Conservation (phyloP, 2,329 filamentous ascomycete species). For the Botrytis fragariae region DNA sequence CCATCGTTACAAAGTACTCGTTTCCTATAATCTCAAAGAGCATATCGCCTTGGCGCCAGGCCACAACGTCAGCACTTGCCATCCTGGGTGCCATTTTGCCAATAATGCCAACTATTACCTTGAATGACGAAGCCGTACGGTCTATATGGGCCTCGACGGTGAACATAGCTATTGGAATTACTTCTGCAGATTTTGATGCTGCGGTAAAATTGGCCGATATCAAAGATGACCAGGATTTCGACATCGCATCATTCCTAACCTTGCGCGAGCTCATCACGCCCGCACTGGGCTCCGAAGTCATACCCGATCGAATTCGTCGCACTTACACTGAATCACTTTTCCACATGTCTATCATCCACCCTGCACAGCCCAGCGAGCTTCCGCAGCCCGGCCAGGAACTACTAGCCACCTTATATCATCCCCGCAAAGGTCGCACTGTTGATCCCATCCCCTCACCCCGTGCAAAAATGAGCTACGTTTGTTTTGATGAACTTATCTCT, state of each 20-base stretch:
- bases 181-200: conserved; percentile 58
- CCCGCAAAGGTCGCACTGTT: conserved; percentile 70
- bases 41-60: conserved; percentile 73
- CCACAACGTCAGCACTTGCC: conserved; percentile 67
- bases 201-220: conserved; percentile 48
- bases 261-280: conserved; percentile 73
- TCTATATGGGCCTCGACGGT: conserved; percentile 70
- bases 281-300: conserved; percentile 60
- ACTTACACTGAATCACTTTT: conserved; percentile 76
- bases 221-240: conserved; percentile 72
- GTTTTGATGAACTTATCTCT: conserved; percentile 74
- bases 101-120: conserved; percentile 50
- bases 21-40: conserved; percentile 71
- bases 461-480: conserved; percentile 72
- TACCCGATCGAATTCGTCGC: conserved; percentile 66
- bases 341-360: conserved; percentile 76
- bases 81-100: conserved; percentile 66
- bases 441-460: conserved; percentile 64
- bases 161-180: conserved; percentile 64
- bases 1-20: conserved; percentile 77
- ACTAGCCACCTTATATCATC: conserved; percentile 60
- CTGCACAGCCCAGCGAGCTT: conserved; percentile 58
- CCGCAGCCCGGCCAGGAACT: conserved; percentile 50
- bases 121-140: conserved; percentile 48
- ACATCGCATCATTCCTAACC: conserved; percentile 69